Evolutionary conservation across 805 yeast species (phyloP).

Genomic region (Komagataella mondaviorum): DNA sequence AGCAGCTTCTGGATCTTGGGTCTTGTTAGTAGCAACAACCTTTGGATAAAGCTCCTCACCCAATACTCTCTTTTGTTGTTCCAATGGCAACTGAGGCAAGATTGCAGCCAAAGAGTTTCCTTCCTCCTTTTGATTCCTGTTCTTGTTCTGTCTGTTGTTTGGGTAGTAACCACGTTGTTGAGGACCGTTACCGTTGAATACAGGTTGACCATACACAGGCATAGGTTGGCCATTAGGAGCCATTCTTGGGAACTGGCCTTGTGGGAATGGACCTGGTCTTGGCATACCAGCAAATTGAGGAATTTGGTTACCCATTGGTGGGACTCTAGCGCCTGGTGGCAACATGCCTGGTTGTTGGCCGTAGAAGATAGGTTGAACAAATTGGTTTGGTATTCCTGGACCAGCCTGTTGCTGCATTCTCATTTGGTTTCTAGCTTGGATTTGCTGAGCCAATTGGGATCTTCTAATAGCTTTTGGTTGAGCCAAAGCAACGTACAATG

Average conservation of each 20-base stretch:
- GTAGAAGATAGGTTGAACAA: slow-evolving; percentile 77
- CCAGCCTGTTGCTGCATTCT: slow-evolving; percentile 96
- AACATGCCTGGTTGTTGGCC: slow-evolving; percentile 70
- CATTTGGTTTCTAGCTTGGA: slow-evolving; percentile 96
- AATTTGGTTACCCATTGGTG: slow-evolving; percentile 61
- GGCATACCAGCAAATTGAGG: slow-evolving; percentile 64
- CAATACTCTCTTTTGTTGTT: slow-evolving; percentile 91
- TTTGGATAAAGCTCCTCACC: slow-evolving; percentile 96
- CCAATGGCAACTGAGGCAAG: slow-evolving; percentile 57
- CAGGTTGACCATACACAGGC: slow-evolving; percentile 79
- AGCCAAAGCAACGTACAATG: slow-evolving; percentile 95
- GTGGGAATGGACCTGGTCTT: slow-evolving; percentile 46
- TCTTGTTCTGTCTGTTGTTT: background rate
- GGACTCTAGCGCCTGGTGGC: slow-evolving; percentile 68
- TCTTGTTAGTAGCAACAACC: slow-evolving; percentile 76
- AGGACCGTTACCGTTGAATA: slow-evolving; percentile 29
- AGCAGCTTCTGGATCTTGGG: slow-evolving; percentile 87
- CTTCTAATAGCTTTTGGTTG: slow-evolving; percentile 98
- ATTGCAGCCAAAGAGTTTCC: slow-evolving; percentile 40
- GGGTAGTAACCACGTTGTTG: slow-evolving; percentile 9
- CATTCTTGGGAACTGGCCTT: slow-evolving; percentile 58
- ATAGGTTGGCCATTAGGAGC: slow-evolving; percentile 79
- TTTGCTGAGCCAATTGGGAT: slow-evolving; percentile 93
- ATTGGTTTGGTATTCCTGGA: slow-evolving; percentile 76
- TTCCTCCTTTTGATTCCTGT: slow-evolving; percentile 5